Evolutionary conservation across 2,329 filamentous ascomycete genomes (phyloP), one percentile per base, ranked within the genome.

Genomic region (Myriosclerotinia duriaeana): DNA sequence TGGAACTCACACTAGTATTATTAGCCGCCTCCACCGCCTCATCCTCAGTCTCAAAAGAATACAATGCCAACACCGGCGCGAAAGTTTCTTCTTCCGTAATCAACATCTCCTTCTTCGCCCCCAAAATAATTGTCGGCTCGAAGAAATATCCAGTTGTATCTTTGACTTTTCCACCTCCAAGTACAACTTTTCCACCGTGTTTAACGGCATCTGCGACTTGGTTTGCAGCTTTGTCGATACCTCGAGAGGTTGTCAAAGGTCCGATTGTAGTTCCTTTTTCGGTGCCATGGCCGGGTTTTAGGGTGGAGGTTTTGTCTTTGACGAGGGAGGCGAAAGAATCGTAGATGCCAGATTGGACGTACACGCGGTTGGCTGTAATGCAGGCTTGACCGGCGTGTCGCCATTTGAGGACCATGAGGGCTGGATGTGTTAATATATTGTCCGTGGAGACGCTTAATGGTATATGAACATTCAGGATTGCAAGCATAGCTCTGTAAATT

Each of bases 171-270:
- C 82, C 81, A 1, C 85, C 87, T 15, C 89, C 89, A 26, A 87
- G 78, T 1, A 90, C 78, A n/a, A 90, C 77, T 54, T 83, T 84
- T 1, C 85, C 90, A 3, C 89, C 89, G 50, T 84, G 81, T 65
- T 81, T 82, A 64, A 82, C 81, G 4, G 89, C 89, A 75, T 91
- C 87, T 55, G 84, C 81, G 42, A 91, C 85, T 69, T 91, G 87
- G 53, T 78, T 78, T 12, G 80, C 76, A 7, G 83, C 84, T 76
- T 88, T 89, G 53, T 84, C 81, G 5, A 87, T 75, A 58, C 80
- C 81, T 42, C 82, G 79, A 7, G 82, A 78, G 12, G 83, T 87
- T 1, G 84, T 89, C 4, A 87, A 80, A 2, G 85, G 84, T 0
- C 86, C 86, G 79, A 88, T 84, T 0, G 85, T 87, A 0, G 83